Conservation (phyloP, 352 stramenopile genomes). For the Globisporangium spinosum region DNA sequence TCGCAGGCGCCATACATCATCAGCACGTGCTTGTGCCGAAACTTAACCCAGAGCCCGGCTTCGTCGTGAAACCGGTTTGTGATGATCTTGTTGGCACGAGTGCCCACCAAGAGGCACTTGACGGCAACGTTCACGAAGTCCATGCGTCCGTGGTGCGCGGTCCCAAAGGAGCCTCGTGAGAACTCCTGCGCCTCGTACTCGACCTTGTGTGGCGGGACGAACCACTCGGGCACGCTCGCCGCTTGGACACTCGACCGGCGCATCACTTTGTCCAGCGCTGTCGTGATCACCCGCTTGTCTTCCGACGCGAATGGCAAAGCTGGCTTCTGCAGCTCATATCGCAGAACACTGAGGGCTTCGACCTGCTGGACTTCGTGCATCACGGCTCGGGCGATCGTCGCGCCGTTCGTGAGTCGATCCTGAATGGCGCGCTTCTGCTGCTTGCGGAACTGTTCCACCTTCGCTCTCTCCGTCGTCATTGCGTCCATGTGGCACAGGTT, state of each 20-base stretch:
- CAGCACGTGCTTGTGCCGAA: conserved; percentile 18
- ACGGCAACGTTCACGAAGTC: conserved; percentile 1
- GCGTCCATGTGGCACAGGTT: not conserved
- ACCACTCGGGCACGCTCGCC: not conserved
- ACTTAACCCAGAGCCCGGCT: conserved; percentile 11
- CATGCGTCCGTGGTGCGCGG: not conserved
- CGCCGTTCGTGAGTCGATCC: conserved; percentile 1
- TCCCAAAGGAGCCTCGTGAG: conserved; percentile 1
- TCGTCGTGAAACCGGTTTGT: not conserved
- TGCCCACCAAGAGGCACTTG: conserved; percentile 6
- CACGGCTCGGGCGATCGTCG: not conserved
- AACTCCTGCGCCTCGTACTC: not conserved
- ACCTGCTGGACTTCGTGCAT: not conserved
- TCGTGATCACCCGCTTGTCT: not conserved
- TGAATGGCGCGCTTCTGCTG: not conserved
- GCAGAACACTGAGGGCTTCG: conserved; percentile 4
- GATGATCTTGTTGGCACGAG: not conserved
- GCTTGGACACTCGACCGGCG: not conserved
- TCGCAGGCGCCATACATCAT: conserved; percentile 18
- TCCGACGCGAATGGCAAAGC: not conserved
- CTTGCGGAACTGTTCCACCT: not conserved
- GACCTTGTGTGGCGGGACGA: not conserved
- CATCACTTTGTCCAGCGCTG: conserved; percentile 7
- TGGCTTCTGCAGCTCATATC: not conserved
- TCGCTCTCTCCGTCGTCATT: not conserved